Percentiles rank a stretch among this genome's conserved stretches.
Conservation (phyloP, 1,284 basidiomycete species). For the Austroboletus novae-zelandiae region DNA sequence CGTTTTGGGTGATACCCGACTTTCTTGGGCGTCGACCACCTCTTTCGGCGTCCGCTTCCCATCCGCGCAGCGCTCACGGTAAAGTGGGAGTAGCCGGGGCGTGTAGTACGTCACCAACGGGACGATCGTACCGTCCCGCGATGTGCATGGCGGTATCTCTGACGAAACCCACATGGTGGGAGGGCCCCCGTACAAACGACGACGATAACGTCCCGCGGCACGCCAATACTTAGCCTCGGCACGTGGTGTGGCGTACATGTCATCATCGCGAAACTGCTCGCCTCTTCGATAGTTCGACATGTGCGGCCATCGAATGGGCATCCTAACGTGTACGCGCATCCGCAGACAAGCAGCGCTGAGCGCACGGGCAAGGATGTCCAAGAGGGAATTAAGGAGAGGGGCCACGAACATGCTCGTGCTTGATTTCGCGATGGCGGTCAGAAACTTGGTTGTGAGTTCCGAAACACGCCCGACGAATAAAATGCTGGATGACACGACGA, state of each 20-base stretch:
- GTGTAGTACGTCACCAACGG: constrained; percentile 29
- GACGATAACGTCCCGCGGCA: constrained; percentile 23
- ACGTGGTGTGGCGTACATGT: constrained; percentile 20
- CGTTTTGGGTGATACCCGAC: constrained; percentile 26
- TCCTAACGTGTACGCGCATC: constrained; percentile 8
- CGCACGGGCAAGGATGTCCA: constrained; percentile 10
- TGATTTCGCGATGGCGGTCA: constrained; percentile 9
- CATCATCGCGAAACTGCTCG: not conserved
- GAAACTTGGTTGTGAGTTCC: not conserved
- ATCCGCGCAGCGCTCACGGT: constrained; percentile 14
- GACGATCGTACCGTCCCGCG: constrained; percentile 1
- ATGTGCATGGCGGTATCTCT: not conserved
- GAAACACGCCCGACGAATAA: constrained; percentile 4
- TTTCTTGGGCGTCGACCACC: constrained; percentile 1
- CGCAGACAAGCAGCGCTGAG: constrained; percentile 19
- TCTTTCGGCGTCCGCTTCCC: constrained; percentile 2
- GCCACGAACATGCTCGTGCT: not conserved
- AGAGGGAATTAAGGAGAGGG: constrained; percentile 7
- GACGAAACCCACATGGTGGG: not conserved
- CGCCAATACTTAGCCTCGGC: constrained; percentile 34
- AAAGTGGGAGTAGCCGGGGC: constrained; percentile 29
- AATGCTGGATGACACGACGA: constrained; percentile 11
- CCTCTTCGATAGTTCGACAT: not conserved
- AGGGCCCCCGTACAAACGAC: constrained; percentile 27
- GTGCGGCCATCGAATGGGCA: constrained; percentile 12